Base-by-base conservation (phyloP, 345 rosid species). In the Eucalyptus grandis region DNA sequence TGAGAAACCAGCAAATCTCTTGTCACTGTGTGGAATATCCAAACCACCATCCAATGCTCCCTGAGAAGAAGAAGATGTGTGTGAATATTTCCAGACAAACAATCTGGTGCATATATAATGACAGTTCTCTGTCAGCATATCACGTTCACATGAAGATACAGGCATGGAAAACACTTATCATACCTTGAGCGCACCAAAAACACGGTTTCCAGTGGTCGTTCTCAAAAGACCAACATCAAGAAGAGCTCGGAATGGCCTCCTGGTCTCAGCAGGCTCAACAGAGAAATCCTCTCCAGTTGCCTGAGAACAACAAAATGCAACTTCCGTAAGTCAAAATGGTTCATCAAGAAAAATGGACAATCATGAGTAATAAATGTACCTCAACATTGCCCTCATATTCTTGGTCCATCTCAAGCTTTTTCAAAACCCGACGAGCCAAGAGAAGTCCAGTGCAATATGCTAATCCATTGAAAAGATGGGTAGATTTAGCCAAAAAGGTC, bases 1-100 rank as follows among this genome's bases (percentile, higher is more conserved):
- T 15, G 92, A 91, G 88, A 96, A 97, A 24, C 99, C 98, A 46
- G 99, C 98, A 87, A 96, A 97, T 86, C 99, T 92, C 94, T 97
- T 96, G 62, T 96, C 99, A 86, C 98, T 96, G 90, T 97, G 98
- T 14, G 98, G 98, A 87, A 97, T 96, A 88, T 97, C 99, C 92
- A 97, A 91, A 22, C 99, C 99, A 85, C 97, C 98, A 87, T 97
- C 98, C 93, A 96, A 91, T 49, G 98, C 98, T 67, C 99, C 99
- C 98, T 97, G 91, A 50, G 90, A 40, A 40, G 88, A 49, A 12
- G 13, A 89, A 54, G 86, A 46, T 12, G 58, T 6, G n/a, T n/a
- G 6, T 24, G 43, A 15, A 72, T 34, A 80, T 16, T 24, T 27
- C 26, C 43, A 86, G 50, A 37, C 30, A 50, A 43, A 51, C 85